Evolutionary conservation across 2,329 filamentous ascomycete genomes (phyloP).

Genomic region (Neonectria punicea): DNA sequence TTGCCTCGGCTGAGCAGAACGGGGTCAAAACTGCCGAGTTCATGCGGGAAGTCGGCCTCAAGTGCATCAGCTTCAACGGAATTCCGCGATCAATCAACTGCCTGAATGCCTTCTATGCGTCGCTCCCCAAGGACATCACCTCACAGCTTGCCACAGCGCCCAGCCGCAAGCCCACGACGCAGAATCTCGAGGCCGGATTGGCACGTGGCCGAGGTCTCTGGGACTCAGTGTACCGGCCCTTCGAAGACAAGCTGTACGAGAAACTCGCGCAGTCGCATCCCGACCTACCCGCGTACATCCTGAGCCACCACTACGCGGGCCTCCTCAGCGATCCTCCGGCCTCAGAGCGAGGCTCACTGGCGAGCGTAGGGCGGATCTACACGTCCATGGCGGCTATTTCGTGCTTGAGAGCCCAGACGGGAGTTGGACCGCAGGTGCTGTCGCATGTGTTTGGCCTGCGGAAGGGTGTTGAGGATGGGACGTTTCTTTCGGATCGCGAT

Average conservation of each 20-base stretch:
- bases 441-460: slow-evolving; percentile 84
- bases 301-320: slow-evolving; percentile 78
- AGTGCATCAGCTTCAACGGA: slow-evolving; percentile 83
- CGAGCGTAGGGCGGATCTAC: slow-evolving; percentile 73
- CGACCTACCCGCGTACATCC: slow-evolving; percentile 83
- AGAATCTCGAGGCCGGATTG: slow-evolving; percentile 65
- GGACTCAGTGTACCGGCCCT: slow-evolving; percentile 80
- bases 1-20: slow-evolving; percentile 50
- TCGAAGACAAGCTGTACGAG: slow-evolving; percentile 75
- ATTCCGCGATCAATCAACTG: slow-evolving; percentile 88
- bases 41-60: slow-evolving; percentile 79
- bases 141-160: slow-evolving; percentile 64
- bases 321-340: slow-evolving; percentile 75
- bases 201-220: slow-evolving; percentile 73
- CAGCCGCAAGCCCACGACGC: slow-evolving; percentile 62
- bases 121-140: slow-evolving; percentile 67
- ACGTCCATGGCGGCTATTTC: slow-evolving; percentile 80
- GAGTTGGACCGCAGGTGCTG: slow-evolving; percentile 83
- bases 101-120: slow-evolving; percentile 75
- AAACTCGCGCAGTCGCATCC: slow-evolving; percentile 82
- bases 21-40: slow-evolving; percentile 69
- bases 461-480: slow-evolving; percentile 78
- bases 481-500: slow-evolving; percentile 52
- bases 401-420: slow-evolving; percentile 81
- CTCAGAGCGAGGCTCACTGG: slow-evolving; percentile 54